These are phyloP conservation scores for Erodium maritimum DNA, from an alignment of 345 rosid species.

Conservation along the genomic window DNA sequence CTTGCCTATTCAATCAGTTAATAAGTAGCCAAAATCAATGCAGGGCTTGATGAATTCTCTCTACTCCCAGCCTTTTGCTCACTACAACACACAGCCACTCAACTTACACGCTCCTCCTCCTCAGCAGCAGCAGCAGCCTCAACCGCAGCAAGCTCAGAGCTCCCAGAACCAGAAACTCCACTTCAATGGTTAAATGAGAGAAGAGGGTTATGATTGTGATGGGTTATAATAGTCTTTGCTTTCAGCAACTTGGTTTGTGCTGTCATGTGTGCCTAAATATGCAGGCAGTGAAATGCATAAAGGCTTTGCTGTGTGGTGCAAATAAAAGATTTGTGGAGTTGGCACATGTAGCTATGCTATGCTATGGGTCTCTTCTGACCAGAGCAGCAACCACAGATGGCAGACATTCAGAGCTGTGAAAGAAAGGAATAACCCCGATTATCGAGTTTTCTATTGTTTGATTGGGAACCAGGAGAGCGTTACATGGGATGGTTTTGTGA, in stretches of 20 bases:
- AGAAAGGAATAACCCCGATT: conserved; percentile 36
- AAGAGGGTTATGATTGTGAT: conserved; percentile 21
- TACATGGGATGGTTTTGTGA: conserved; percentile 33
- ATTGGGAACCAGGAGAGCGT: conserved; percentile 17
- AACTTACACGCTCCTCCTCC: conserved; percentile 58
- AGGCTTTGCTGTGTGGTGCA: conserved; percentile 10
- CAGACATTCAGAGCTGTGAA: conserved; percentile 41
- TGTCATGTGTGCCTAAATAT: conserved; percentile 41
- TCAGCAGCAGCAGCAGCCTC: conserved; percentile 30
- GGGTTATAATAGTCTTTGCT: conserved; percentile 64
- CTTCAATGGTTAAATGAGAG: conserved; percentile 56
- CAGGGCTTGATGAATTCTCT: conserved; percentile 91
- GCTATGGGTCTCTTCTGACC: conserved; percentile 18
- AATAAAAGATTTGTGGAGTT: conserved; percentile 13
- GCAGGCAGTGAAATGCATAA: conserved; percentile 14
- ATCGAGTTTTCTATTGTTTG: conserved; percentile 22
- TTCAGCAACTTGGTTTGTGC: conserved; percentile 70
- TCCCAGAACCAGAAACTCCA: conserved; percentile 74
- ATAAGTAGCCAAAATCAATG: conserved; percentile 1
- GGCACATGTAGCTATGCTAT: conserved; percentile 9
- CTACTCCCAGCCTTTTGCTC: conserved; percentile 86
- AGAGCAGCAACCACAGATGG: conserved; percentile 15
- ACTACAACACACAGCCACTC: conserved; percentile 66
- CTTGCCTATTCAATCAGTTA: background rate
- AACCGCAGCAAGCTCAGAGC: conserved; percentile 66